phyloP scores from a whole-genome alignment of 495 filamentous ascomycete species.

The Trichocladium antarcticum region DNA sequence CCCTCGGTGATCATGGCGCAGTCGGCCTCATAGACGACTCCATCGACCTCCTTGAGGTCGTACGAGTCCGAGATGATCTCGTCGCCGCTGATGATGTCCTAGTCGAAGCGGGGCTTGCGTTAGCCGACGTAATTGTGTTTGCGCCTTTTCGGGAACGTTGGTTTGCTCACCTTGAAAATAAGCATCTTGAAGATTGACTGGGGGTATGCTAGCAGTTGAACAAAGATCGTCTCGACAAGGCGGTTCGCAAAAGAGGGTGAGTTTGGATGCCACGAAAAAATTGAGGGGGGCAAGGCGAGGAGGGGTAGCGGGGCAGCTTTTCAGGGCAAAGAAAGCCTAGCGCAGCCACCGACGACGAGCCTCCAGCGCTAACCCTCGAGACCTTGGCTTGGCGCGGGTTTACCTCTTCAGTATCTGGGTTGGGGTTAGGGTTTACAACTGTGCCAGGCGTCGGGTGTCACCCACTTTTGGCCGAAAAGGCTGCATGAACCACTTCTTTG shows the following conservation, averaged over 20 bases:
- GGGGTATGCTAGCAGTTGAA: neutral
- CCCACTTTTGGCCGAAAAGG: neutral
- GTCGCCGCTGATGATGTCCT: conserved; percentile 86
- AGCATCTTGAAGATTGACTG: conserved; percentile 55
- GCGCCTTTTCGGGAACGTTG: neutral
- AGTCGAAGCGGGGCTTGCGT: conserved; percentile 7
- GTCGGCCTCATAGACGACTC: conserved; percentile 73
- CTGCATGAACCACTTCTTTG: too few species aligned
- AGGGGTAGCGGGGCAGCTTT: conserved; percentile 21
- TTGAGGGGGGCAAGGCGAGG: conserved; percentile 17
- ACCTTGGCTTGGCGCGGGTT: too few species aligned
- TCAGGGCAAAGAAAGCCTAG: neutral
- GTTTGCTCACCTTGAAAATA: conserved; percentile 72
- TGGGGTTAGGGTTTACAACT: neutral
- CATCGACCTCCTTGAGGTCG: conserved; percentile 62
- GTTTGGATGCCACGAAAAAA: conserved; percentile 6
- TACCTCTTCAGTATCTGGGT: neutral
- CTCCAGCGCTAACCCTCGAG: too few species aligned
- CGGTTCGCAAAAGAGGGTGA: neutral
- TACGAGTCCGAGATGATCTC: conserved; percentile 96
- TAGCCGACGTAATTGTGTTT: neutral
- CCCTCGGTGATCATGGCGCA: conserved; percentile 76
- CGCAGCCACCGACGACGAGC: too few species aligned
- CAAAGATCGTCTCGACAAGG: conserved; percentile 14
- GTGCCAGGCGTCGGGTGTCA: too few species aligned